Percentiles rank a stretch among this genome's conserved stretches.
Evolutionary conservation across 2,329 filamentous ascomycete species (phyloP).

Genomic region (Ceratocystis albifundus): DNA sequence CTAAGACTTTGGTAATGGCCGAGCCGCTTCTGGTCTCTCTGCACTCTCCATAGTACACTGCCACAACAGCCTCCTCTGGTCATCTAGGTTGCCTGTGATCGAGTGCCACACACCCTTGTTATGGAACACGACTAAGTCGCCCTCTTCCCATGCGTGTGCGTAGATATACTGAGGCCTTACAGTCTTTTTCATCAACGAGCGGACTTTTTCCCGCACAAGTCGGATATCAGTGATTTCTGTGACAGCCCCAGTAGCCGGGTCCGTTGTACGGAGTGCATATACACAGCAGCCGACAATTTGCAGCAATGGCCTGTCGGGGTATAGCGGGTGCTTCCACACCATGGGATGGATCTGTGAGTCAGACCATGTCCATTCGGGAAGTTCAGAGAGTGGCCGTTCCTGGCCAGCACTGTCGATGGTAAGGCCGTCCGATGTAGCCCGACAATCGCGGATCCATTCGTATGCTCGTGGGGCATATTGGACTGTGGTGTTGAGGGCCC

Average conservation of each 20-base stretch:
- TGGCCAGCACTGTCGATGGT: slow-evolving; percentile 18
- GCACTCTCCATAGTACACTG: slow-evolving; percentile 28
- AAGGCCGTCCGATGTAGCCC: slow-evolving; percentile 18
- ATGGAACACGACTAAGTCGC: slow-evolving; percentile 29
- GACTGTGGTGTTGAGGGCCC: slow-evolving; percentile 21
- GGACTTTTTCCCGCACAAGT: slow-evolving; percentile 19
- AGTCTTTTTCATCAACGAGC: slow-evolving; percentile 24
- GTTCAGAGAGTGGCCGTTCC: slow-evolving; percentile 11
- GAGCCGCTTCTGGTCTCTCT: slow-evolving; percentile 13
- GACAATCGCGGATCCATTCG: slow-evolving; percentile 22
- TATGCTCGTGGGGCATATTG: slow-evolving; percentile 21
- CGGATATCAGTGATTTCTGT: slow-evolving; percentile 19
- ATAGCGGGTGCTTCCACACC: slow-evolving; percentile 21
- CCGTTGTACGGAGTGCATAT: slow-evolving; percentile 18
- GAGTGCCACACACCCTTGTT: slow-evolving; percentile 30
- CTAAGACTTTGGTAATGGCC: not conserved
- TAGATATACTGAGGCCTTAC: slow-evolving; percentile 29
- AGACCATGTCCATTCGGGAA: slow-evolving; percentile 20
- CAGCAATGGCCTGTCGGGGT: slow-evolving; percentile 12
- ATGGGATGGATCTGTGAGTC: slow-evolving; percentile 22
- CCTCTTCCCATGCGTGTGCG: slow-evolving; percentile 28
- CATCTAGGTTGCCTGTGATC: slow-evolving; percentile 27
- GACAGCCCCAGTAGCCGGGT: slow-evolving; percentile 14
- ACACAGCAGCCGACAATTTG: slow-evolving; percentile 23
- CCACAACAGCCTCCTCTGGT: slow-evolving; percentile 28